Evolutionary conservation across 2,329 filamentous ascomycete species (phyloP).

Genomic region (Metarhizium brunneum): DNA sequence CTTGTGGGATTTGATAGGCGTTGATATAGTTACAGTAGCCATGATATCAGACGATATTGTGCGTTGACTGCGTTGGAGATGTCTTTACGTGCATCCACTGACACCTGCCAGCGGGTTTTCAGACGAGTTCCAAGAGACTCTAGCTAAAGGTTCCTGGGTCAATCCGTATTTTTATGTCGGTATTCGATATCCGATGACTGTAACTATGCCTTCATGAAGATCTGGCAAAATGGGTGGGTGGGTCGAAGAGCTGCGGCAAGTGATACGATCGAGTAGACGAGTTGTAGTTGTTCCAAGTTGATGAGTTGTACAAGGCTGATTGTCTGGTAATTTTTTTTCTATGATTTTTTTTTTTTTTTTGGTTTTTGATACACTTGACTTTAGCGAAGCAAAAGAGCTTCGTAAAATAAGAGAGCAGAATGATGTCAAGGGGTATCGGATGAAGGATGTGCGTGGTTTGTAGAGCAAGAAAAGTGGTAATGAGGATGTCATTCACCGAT

Average conservation of each 20-base stretch:
- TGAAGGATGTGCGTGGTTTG: slow-evolving; percentile 13
- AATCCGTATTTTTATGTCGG: slow-evolving; percentile 35
- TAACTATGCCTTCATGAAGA: slow-evolving; percentile 34
- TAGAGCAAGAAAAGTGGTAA: slow-evolving; percentile 14
- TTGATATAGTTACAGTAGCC: slow-evolving; percentile 74
- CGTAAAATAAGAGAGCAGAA: neutral
- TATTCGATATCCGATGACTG: slow-evolving; percentile 37
- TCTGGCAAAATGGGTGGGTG: slow-evolving; percentile 14
- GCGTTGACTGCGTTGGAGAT: slow-evolving; percentile 10
- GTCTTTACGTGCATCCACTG: slow-evolving; percentile 36
- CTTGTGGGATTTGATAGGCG: slow-evolving; percentile 89
- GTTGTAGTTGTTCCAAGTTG: slow-evolving; percentile 11
- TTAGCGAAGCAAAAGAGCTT: slow-evolving; percentile 10
- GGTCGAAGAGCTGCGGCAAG: neutral
- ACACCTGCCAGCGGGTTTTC: slow-evolving; percentile 30
- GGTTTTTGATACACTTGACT: slow-evolving; percentile 13
- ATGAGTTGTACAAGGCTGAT: slow-evolving; percentile 28
- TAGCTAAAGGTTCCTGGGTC: slow-evolving; percentile 47
- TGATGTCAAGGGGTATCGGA: slow-evolving; percentile 11
- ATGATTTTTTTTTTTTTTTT: slow-evolving; percentile 3
- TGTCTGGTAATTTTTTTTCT: slow-evolving; percentile 10
- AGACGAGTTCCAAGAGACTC: slow-evolving; percentile 50
- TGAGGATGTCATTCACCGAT: slow-evolving; percentile 13
- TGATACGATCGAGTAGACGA: neutral
- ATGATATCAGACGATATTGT: slow-evolving; percentile 43